Conservation (phyloP, 2,329 filamentous ascomycete genomes). For the Cladophialophora bantiana region DNA sequence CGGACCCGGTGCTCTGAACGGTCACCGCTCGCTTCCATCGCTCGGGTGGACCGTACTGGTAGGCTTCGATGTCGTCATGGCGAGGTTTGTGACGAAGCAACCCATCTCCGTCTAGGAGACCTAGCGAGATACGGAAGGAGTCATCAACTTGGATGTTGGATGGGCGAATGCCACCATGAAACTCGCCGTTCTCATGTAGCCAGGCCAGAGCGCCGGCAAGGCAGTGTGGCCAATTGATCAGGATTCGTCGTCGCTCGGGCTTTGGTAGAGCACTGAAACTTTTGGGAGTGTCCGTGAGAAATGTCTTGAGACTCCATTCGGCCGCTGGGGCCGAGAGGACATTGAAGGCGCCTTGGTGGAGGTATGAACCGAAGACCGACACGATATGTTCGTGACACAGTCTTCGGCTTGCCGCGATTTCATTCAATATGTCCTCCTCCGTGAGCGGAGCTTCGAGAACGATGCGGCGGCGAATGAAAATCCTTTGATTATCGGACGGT, state of each 20-base stretch:
- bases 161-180: constrained; percentile 64
- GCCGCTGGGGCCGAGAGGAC: constrained; percentile 52
- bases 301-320: constrained; percentile 52
- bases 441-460: constrained; percentile 49
- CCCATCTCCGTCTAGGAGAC: constrained; percentile 63
- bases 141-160: constrained; percentile 66
- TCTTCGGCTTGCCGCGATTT: constrained; percentile 49
- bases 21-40: constrained; percentile 53
- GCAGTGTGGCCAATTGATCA: constrained; percentile 57
- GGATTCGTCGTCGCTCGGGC: constrained; percentile 49
- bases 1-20: constrained; percentile 46
- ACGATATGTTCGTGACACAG: constrained; percentile 54
- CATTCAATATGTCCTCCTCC: constrained; percentile 50
- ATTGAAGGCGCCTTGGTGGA: constrained; percentile 51
- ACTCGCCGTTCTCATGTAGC: constrained; percentile 62
- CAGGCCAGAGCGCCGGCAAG: constrained; percentile 63
- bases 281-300: constrained; percentile 52
- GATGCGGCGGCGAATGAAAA: constrained; percentile 50
- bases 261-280: constrained; percentile 53
- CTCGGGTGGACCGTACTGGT: constrained; percentile 67
- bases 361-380: constrained; percentile 55
- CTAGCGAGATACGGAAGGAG: constrained; percentile 63
- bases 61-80: constrained; percentile 62
- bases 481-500: constrained; percentile 39
- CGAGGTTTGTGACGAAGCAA: constrained; percentile 62